These are phyloP conservation scores for Termitomyces sp. DNA, from an alignment of 768 basidiomycete species.

Conservation along the genomic window DNA sequence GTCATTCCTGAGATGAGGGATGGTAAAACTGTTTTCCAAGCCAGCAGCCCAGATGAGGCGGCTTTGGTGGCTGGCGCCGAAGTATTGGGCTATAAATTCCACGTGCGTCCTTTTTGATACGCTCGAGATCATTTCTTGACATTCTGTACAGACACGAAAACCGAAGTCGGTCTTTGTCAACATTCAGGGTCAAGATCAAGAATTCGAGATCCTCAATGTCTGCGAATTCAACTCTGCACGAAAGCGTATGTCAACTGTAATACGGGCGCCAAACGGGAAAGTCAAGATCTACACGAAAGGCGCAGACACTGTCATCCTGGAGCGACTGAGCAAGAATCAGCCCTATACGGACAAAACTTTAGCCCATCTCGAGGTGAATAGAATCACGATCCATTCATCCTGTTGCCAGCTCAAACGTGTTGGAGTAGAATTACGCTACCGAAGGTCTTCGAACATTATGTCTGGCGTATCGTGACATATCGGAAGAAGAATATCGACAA, in stretches of 20 bases:
- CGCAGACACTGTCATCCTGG: slow-evolving; percentile 95
- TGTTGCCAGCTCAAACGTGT: slow-evolving; percentile 2
- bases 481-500: slow-evolving; percentile 84
- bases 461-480: slow-evolving; percentile 88
- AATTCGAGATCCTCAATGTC: slow-evolving; percentile 91
- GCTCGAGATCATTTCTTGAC: background rate
- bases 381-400: background rate
- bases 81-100: slow-evolving; percentile 86
- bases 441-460: slow-evolving; percentile 97
- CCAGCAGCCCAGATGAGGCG: slow-evolving; percentile 96
- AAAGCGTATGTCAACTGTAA: slow-evolving; percentile 96
- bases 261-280: slow-evolving; percentile 81
- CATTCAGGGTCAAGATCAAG: slow-evolving; percentile 60
- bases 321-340: slow-evolving; percentile 84
- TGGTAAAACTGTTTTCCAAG: slow-evolving; percentile 91
- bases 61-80: slow-evolving; percentile 95
- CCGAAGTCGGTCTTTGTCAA: slow-evolving; percentile 93
- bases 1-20: slow-evolving; percentile 92
- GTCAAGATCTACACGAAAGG: slow-evolving; percentile 97
- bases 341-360: slow-evolving; percentile 82
- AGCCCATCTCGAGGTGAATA: slow-evolving; percentile 78
- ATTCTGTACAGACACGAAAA: slow-evolving; percentile 69
- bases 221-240: slow-evolving; percentile 99
- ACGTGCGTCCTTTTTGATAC: slow-evolving; percentile 46
- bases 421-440: slow-evolving; percentile 82